Conservation (phyloP, 2,329 filamentous ascomycete genomes). For the Alternaria incomplexa region DNA sequence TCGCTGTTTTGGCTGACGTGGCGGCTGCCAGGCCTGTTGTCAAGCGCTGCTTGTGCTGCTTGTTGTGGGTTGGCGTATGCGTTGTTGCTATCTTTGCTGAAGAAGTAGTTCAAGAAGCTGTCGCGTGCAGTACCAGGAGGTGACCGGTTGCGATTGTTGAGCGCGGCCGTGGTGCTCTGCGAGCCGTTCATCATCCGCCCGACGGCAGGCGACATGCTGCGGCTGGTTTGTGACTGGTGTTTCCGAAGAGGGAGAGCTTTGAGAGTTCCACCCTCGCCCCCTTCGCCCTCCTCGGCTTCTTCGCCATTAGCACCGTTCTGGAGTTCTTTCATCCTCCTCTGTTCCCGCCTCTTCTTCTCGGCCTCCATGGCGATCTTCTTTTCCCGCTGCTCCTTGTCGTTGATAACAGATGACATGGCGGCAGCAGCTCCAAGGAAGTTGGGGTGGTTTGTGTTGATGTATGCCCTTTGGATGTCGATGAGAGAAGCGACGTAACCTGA, state of each 20-base stretch:
- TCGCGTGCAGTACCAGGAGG: conserved; percentile 72
- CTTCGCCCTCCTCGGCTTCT: conserved; percentile 70
- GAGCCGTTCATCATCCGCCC: conserved; percentile 68
- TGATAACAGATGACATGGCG: conserved; percentile 96
- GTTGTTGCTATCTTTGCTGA: conserved; percentile 84
- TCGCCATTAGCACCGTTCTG: conserved; percentile 64
- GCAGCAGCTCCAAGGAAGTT: conserved; percentile 97
- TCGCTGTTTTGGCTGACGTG: conserved; percentile 82
- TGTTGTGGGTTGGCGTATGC: conserved; percentile 47
- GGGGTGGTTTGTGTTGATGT: conserved; percentile 99
- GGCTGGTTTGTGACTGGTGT: conserved; percentile 64
- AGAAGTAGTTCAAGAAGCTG: conserved; percentile 98
- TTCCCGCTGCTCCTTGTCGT: conserved; percentile 92
- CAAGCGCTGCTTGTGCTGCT: conserved; percentile 49
- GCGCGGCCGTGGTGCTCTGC: conserved; percentile 63
- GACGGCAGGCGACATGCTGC: conserved; percentile 84
- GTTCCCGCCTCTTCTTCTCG: conserved; percentile 85
- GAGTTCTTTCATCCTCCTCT: conserved; percentile 80
- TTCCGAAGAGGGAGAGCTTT: conserved; percentile 66
- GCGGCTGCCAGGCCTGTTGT: conserved; percentile 56
- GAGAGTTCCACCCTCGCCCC: conserved; percentile 58
- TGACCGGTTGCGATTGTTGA: conserved; percentile 69
- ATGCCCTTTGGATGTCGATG: conserved; percentile 95
- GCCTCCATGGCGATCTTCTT: conserved; percentile 80
- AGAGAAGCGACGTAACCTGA: conserved; percentile 94